Conservation (phyloP, 225 moss, liverwort and hornwort species). For the Sphagnum contortum region DNA sequence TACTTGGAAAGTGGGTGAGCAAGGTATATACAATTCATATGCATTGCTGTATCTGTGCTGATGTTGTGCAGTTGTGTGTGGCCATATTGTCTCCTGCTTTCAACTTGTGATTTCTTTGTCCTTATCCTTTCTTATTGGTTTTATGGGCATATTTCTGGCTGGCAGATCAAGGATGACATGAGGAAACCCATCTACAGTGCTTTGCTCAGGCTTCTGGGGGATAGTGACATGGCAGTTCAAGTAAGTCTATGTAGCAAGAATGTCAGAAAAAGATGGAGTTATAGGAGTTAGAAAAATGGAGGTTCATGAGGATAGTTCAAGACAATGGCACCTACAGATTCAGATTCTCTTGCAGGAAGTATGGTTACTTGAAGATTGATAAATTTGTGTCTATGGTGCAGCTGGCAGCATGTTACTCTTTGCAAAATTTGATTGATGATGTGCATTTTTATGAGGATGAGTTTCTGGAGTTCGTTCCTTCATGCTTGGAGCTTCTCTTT, state of each 20-base stretch:
- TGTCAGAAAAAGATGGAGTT: not conserved
- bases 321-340: too few species aligned
- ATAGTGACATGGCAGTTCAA: conserved; percentile 91
- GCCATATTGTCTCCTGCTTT: not conserved
- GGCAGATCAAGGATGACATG: conserved; percentile 93
- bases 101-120: too few species aligned
- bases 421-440: conserved; percentile 91
- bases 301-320: too few species aligned
- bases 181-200: conserved; percentile 87
- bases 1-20: conserved; percentile 98
- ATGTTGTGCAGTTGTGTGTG: not conserved
- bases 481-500: conserved; percentile 82
- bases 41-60: too few species aligned
- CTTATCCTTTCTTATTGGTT: too few species aligned
- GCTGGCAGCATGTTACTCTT: conserved; percentile 88
- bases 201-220: conserved; percentile 80
- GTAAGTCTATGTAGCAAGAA: conserved; percentile 23
- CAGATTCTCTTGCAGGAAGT: not conserved
- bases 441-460: conserved; percentile 97
- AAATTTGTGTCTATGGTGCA: conserved; percentile 16
- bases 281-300: too few species aligned
- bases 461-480: conserved; percentile 95
- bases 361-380: not conserved
- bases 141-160: not conserved
- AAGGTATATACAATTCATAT: conserved; percentile 37